phyloP scores from a whole-genome alignment of 83 land plant species.

The Larix sibirica region DNA sequence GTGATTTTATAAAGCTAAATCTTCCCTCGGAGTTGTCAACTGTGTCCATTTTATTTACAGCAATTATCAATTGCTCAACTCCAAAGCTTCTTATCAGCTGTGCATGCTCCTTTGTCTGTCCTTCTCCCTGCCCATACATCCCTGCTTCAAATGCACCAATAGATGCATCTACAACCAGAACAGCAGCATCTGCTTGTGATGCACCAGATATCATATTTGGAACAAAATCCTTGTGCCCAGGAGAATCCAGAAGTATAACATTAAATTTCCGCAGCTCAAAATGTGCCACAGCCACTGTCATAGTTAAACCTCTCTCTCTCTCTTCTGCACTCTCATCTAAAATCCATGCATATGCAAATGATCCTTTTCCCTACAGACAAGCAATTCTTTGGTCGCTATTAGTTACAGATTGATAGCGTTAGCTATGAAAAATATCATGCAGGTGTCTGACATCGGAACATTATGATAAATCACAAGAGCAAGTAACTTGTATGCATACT shows the following conservation, averaged over 20 bases:
- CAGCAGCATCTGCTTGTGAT: constrained; percentile 97
- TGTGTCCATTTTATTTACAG: constrained; percentile 91
- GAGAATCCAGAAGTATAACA: constrained; percentile 90
- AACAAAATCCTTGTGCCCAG: constrained; percentile 96
- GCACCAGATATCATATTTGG: constrained; percentile 98
- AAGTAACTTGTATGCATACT: constrained; percentile 3
- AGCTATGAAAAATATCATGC: neutral
- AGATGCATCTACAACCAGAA: constrained; percentile 95
- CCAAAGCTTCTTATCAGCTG: constrained; percentile 92
- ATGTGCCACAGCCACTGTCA: constrained; percentile 90
- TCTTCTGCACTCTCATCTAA: constrained; percentile 94
- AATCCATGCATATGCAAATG: constrained; percentile 97
- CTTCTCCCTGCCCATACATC: constrained; percentile 64
- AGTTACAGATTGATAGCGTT: neutral
- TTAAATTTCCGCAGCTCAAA: constrained; percentile 76
- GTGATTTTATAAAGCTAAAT: constrained; percentile 62
- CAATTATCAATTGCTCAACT: constrained; percentile 86
- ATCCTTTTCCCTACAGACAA: constrained; percentile 87
- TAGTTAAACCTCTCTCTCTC: constrained; percentile 94
- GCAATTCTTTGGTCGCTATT: neutral
- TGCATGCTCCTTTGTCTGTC: constrained; percentile 96
- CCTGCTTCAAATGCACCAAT: constrained; percentile 93
- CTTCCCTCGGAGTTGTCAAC: constrained; percentile 76
- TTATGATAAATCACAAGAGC: neutral
- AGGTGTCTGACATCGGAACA: neutral